phyloP scores from a whole-genome alignment of 768 basidiomycete species.

The Suillus discolor region DNA sequence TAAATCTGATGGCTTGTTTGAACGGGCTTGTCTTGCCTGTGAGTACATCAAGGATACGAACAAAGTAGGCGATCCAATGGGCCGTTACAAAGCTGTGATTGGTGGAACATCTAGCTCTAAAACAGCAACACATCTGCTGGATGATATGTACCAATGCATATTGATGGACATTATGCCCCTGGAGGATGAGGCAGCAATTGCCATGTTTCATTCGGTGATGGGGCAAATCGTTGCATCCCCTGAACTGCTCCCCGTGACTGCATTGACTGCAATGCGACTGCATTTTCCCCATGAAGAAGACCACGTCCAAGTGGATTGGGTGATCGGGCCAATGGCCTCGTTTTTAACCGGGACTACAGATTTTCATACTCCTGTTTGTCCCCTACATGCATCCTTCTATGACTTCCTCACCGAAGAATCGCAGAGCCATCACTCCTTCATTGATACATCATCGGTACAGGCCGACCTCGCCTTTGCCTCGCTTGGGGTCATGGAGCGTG shows the following conservation, averaged over 20 bases:
- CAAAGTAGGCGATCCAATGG: background rate
- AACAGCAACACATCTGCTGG: background rate
- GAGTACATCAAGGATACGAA: slow-evolving; percentile 8
- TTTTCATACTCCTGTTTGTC: slow-evolving; percentile 8
- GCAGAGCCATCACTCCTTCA: slow-evolving; percentile 16
- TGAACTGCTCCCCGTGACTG: slow-evolving; percentile 3
- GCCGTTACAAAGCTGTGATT: background rate
- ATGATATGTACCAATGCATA: slow-evolving; percentile 1
- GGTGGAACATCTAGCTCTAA: background rate
- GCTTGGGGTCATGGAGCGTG: slow-evolving; percentile 27
- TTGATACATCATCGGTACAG: background rate
- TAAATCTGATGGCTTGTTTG: slow-evolving; percentile 11
- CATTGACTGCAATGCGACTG: background rate
- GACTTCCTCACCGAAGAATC: slow-evolving; percentile 24
- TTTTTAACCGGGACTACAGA: slow-evolving; percentile 5
- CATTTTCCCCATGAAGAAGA: background rate
- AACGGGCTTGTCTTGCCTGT: slow-evolving; percentile 12
- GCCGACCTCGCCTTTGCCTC: slow-evolving; percentile 17
- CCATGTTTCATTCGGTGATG: slow-evolving; percentile 5
- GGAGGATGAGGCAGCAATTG: background rate
- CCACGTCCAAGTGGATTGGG: background rate
- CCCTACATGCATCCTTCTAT: slow-evolving; percentile 29
- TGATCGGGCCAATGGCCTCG: slow-evolving; percentile 3
- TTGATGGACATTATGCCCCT: slow-evolving; percentile 1
- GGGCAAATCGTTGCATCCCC: background rate